Evolutionary conservation across 805 yeast species (phyloP), one percentile per base, ranked within the genome.

Genomic region (Saccharomycopsis selenospora): DNA sequence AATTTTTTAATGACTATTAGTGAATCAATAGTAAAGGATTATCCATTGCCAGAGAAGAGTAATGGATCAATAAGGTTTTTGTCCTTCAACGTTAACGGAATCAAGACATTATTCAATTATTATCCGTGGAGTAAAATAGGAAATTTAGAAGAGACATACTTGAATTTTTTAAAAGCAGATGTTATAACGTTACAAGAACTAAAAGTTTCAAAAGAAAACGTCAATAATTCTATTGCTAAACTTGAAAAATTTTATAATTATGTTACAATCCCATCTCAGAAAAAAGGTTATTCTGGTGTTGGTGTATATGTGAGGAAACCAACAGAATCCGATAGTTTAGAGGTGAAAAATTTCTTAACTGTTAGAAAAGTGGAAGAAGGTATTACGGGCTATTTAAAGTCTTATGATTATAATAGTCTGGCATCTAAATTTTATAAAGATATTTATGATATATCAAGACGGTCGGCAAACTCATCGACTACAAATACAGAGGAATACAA

Each of bases 261-360:
- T 57, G 75, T 88, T 28, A 71, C 91, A 0, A 66, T 88, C 10
- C 95, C 96, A 0, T 62, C 61, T 8, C 49, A 60, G 2, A 85
- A 79, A 60, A 85, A 80, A 59, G 98, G 98, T 0, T 93, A 93
- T 61, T 77, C 91, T 48, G 99, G 99, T 0, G 97, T 91, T 1
- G 95, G 90, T 0, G 75, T 91, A 2, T 91, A 86, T 65, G 72
- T 86, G 2, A 66, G 89, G 42, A 63, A 68, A 2, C 78, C 82
- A 1, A 56, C 59, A 1, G 42, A 36, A 7, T 11, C 20, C 3
- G 54, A 51, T 20, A 26, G 23, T 24, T 33, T 24, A 1, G 41
- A 54, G 20, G 47, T 66, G 2, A 61, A 57, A 46, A 59, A 61
- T 17, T 61, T 71, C 2, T 60, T 89, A 23, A 65, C 71, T 2